phyloP scores from a whole-genome alignment of 108 stramenopile species.

The Nitzschia putrida region DNA sequence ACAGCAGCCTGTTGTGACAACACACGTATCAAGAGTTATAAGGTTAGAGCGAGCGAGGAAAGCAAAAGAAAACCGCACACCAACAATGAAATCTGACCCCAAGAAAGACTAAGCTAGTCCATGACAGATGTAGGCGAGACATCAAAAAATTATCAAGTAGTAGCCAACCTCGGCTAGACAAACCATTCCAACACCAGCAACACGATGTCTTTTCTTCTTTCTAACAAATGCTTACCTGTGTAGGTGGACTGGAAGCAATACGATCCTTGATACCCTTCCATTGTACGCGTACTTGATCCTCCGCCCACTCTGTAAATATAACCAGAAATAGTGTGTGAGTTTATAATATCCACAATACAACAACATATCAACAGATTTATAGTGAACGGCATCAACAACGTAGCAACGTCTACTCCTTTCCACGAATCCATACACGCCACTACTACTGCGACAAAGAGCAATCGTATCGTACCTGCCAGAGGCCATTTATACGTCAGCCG shows the following conservation, averaged over 20 bases:
- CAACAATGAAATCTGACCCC: too few relatives aligned
- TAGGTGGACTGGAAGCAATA: neutral
- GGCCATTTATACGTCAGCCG: constrained; percentile 21
- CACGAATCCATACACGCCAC: neutral
- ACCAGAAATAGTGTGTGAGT: too few relatives aligned
- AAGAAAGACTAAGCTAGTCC: neutral
- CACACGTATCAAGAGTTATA: too few relatives aligned
- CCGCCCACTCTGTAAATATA: neutral
- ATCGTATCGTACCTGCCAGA: constrained; percentile 19
- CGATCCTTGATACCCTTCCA: constrained; percentile 8
- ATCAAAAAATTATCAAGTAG: too few relatives aligned
- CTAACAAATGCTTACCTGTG: constrained; percentile 13
- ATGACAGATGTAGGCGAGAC: neutral
- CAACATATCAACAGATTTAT: too few relatives aligned
- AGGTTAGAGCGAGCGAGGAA: neutral
- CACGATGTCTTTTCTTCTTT: too few relatives aligned
- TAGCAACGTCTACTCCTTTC: neutral
- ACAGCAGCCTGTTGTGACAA: neutral
- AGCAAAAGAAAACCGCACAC: neutral
- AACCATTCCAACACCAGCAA: too few relatives aligned
- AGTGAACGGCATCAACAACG: too few relatives aligned
- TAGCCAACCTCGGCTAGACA: too few relatives aligned
- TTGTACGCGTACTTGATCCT: constrained; percentile 1
- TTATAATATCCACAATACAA: too few relatives aligned
- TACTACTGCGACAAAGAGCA: too few relatives aligned